Conservation (phyloP, 179 eudicot genomes). For the Amaranthus tricolor region DNA sequence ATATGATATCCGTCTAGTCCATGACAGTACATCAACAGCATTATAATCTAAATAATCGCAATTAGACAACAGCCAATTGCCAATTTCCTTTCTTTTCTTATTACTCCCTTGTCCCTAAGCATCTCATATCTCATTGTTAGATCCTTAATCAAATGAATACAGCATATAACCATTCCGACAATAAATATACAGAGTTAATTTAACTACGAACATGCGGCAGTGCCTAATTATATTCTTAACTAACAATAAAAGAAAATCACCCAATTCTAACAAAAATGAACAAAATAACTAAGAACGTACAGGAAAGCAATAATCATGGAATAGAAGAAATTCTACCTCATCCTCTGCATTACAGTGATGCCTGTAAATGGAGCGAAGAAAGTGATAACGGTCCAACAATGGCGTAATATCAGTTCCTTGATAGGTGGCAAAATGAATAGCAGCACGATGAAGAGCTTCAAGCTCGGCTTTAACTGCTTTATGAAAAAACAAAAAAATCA, state of each 20-base stretch:
- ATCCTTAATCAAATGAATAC: neutral
- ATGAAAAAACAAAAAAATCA: constrained; percentile 79
- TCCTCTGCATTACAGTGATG: constrained; percentile 99
- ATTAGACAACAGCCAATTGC: too few relatives aligned
- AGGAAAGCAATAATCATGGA: neutral
- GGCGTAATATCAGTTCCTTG: constrained; percentile 54
- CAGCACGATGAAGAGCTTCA: constrained; percentile 75
- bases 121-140: neutral
- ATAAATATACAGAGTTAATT: neutral
- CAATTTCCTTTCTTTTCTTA: neutral
- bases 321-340: constrained; percentile 46
- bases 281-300: neutral
- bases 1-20: too few relatives aligned
- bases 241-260: neutral
- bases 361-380: constrained; percentile 71
- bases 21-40: neutral
- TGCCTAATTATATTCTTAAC: neutral
- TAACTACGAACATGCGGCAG: neutral
- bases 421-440: constrained; percentile 63
- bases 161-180: too few relatives aligned
- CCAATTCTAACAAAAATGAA: neutral
- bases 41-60: neutral
- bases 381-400: constrained; percentile 59
- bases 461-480: constrained; percentile 84
- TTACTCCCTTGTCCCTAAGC: neutral